Evolutionary conservation across 2,329 filamentous ascomycete species (phyloP), one percentile per base, ranked within the genome.

Genomic region (Colletotrichum echinochloae): DNA sequence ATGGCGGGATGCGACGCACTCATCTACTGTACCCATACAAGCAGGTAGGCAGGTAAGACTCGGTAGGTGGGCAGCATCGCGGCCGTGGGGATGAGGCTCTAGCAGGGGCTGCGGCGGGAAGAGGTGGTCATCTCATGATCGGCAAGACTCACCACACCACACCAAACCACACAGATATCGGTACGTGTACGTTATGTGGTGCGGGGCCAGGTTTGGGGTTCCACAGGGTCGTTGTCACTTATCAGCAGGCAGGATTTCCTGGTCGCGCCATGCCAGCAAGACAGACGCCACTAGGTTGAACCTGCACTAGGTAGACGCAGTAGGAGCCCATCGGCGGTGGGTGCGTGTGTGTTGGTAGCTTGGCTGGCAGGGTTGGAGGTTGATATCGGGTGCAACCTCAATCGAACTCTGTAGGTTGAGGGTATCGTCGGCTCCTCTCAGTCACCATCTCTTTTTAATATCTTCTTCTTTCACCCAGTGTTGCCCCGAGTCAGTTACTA

Each of bases 391-490:
- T 28, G 48, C 6, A 28, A 28, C 16, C 41, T 20, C 26, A 30
- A 9, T 51, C n/a, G n/a, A n/a, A n/a, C 48, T 51, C 28, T 46
- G 23, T 30, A 60, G 56, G 37, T 48, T 67, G 67, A 70, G 64
- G 67, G 51, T 61, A 67, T 70, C 67, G 67, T 70, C 63, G 57
- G 67, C 51, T 62, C 44, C 57, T 62, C 67, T 41, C 30, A 41
- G 41, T 44, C 30, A 44, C 51, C 30, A n/a, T 26, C 7, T 28
- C 39, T 20, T 11, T 28, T 8, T 3, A 12, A 3, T 23, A 2
- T 46, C 41, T n/a, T 26, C 14, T 28, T 35, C 14, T 30, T 41
- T 54, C 11, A n/a, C 11, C 44, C 9, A 28, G 46, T 44, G 2
- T 9, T 44, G 28, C 35, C 52, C 52, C 60, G 60, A 65, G 60